Evolutionary conservation across 495 filamentous ascomycete species (phyloP).

Genomic region (Neurospora sp.): DNA sequence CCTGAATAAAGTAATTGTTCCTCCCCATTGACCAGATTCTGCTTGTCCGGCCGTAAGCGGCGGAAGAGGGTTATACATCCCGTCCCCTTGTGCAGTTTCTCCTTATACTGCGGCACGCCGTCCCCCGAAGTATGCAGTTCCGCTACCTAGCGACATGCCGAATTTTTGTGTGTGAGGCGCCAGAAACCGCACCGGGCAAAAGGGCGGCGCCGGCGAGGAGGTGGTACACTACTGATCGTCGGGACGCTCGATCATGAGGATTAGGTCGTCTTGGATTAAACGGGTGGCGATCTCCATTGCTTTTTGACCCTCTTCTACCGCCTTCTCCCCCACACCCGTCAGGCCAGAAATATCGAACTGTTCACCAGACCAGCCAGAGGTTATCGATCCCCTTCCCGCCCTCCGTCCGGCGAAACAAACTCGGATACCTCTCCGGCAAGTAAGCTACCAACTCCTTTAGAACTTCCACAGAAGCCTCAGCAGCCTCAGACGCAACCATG

Average conservation of each 20-base stretch:
- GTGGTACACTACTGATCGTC: conserved; percentile 57
- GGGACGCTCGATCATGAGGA: conserved; percentile 68
- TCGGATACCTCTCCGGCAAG: too few species aligned
- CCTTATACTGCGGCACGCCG: conserved; percentile 64
- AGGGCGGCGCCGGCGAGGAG: conserved; percentile 71
- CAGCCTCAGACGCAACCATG: conserved; percentile 62
- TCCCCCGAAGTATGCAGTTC: conserved; percentile 83
- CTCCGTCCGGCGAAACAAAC: conserved; percentile 31
- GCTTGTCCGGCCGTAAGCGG: conserved; percentile 51
- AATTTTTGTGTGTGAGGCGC: conserved; percentile 75
- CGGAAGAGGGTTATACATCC: conserved; percentile 76
- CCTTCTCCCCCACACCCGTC: too few species aligned
- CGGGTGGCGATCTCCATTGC: conserved; percentile 69
- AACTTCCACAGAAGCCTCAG: conserved; percentile 67
- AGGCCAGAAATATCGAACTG: too few species aligned
- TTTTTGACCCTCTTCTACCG: conserved; percentile 48
- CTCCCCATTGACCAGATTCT: conserved; percentile 46
- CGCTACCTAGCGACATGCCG: conserved; percentile 67
- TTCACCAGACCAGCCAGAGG: conserved; percentile 54
- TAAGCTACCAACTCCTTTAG: conserved; percentile 69
- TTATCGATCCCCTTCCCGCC: conserved; percentile 53
- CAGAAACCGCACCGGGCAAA: conserved; percentile 81
- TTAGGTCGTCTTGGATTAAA: conserved; percentile 76
- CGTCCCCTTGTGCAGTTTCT: conserved; percentile 78
- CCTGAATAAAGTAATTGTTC: conserved; percentile 68